Evolutionary conservation across 129 eudicot species (phyloP).

Genomic region (Lactuca saligna): DNA sequence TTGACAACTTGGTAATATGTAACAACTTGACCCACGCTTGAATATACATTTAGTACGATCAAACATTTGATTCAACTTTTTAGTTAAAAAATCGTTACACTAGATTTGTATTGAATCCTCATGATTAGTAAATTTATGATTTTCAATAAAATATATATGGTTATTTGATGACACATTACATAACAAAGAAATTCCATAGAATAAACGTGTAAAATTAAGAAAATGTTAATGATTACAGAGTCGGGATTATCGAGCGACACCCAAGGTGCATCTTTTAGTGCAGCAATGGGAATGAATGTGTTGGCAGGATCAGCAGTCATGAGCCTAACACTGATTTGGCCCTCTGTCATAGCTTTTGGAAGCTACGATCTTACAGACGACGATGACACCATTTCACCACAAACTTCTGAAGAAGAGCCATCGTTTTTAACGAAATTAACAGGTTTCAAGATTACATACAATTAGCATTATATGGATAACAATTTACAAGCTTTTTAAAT

Average conservation of each 20-base stretch:
- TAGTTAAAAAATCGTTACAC: not conserved
- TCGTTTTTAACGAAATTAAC: slow-evolving; percentile 25
- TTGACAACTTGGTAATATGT: not conserved
- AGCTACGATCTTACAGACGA: slow-evolving; percentile 53
- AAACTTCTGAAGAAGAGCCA: slow-evolving; percentile 22
- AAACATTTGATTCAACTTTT: not conserved
- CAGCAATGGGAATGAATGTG: slow-evolving; percentile 58
- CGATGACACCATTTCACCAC: slow-evolving; percentile 14
- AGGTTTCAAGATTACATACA: slow-evolving; percentile 3
- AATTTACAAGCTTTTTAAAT: not conserved
- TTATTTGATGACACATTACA: not conserved
- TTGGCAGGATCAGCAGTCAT: slow-evolving; percentile 61
- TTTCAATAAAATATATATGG: not conserved
- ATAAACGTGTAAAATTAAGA: not conserved
- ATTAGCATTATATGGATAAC: not conserved
- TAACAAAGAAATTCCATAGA: not conserved
- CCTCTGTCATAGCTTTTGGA: slow-evolving; percentile 46
- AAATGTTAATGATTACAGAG: slow-evolving; percentile 15
- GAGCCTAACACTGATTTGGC: slow-evolving; percentile 63
- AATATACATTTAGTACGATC: too few relatives aligned
- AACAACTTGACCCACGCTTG: slow-evolving; percentile 9
- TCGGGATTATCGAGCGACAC: slow-evolving; percentile 26
- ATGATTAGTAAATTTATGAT: too few relatives aligned
- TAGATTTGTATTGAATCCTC: not conserved
- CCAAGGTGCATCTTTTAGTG: slow-evolving; percentile 39